Percentiles rank a stretch among this genome's conserved stretches.
Evolutionary conservation across 192 early-diverging fungal genomes (phyloP).

Genomic region (Coemansia sp.): DNA sequence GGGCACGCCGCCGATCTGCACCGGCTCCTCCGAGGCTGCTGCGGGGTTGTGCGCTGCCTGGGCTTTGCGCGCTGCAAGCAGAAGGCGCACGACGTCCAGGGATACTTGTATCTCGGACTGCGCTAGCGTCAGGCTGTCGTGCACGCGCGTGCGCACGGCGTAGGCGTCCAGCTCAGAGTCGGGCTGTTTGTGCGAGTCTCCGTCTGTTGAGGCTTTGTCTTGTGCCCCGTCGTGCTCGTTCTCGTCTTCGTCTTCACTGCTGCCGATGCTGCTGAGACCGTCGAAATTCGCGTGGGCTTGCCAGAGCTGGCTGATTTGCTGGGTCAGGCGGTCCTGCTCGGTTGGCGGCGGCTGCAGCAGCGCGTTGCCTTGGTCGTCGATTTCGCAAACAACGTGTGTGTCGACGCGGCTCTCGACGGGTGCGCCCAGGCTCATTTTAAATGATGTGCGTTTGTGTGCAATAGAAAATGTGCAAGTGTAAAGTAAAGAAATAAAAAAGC

Average conservation of each 20-base stretch:
- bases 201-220: no score
- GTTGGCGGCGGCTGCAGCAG: slow-evolving; percentile 17
- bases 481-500: neutral
- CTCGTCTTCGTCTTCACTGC: slow-evolving; percentile 7
- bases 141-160: slow-evolving; percentile 29
- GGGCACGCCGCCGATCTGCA: slow-evolving; percentile 33
- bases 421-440: slow-evolving; percentile 3
- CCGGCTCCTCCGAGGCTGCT: neutral
- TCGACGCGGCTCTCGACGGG: slow-evolving; percentile 27
- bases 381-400: slow-evolving; percentile 23
- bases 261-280: slow-evolving; percentile 16
- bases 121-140: slow-evolving; percentile 35
- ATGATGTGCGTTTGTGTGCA: neutral
- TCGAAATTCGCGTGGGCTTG: slow-evolving; percentile 32
- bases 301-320: slow-evolving; percentile 48
- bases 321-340: slow-evolving; percentile 29
- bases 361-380: slow-evolving; percentile 17
- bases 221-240: neutral
- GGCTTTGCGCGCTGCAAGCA: slow-evolving; percentile 35
- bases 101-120: slow-evolving; percentile 49
- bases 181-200: no score
- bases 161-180: slow-evolving; percentile 29
- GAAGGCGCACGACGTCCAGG: slow-evolving; percentile 42
- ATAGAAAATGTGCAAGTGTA: neutral
- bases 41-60: slow-evolving; percentile 3